These are phyloP conservation scores for Geranium incanum DNA, from an alignment of 441 rosid species.

Conservation along the genomic window DNA sequence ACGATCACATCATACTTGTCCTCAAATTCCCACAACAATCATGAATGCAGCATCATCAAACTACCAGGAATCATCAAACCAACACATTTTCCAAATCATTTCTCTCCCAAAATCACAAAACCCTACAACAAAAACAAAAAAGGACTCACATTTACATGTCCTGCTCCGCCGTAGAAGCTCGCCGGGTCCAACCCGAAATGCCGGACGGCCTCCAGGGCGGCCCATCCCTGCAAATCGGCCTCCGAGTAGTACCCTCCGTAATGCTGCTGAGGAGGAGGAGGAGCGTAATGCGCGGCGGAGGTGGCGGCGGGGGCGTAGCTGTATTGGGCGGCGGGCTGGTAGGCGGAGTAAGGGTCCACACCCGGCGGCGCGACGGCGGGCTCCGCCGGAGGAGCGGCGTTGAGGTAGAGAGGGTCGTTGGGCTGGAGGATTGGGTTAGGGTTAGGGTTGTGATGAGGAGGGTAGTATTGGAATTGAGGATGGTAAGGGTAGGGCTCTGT, in stretches of 20 bases:
- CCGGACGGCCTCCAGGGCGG: slow-evolving; percentile 20
- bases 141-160: slow-evolving; percentile 25
- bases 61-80: too few species aligned
- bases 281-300: background rate
- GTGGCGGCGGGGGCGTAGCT: background rate
- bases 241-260: slow-evolving; percentile 16
- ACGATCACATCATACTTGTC: too few species aligned
- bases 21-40: background rate
- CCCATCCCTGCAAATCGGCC: slow-evolving; percentile 26
- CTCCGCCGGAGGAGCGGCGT: background rate
- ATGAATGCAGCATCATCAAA: too few species aligned
- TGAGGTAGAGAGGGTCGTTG: background rate
- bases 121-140: slow-evolving; percentile 1
- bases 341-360: slow-evolving; percentile 22
- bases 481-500: slow-evolving; percentile 19
- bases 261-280: background rate
- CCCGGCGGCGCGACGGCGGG: slow-evolving; percentile 27
- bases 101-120: background rate
- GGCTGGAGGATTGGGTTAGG: slow-evolving; percentile 12
- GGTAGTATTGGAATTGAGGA: slow-evolving; percentile 20
- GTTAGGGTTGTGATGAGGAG: slow-evolving; percentile 20
- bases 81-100: background rate
- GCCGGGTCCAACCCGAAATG: slow-evolving; percentile 26
- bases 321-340: background rate
- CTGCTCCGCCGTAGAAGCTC: slow-evolving; percentile 16